phyloP scores from a whole-genome alignment of 805 yeast species.

The Starmerella stellata region DNA sequence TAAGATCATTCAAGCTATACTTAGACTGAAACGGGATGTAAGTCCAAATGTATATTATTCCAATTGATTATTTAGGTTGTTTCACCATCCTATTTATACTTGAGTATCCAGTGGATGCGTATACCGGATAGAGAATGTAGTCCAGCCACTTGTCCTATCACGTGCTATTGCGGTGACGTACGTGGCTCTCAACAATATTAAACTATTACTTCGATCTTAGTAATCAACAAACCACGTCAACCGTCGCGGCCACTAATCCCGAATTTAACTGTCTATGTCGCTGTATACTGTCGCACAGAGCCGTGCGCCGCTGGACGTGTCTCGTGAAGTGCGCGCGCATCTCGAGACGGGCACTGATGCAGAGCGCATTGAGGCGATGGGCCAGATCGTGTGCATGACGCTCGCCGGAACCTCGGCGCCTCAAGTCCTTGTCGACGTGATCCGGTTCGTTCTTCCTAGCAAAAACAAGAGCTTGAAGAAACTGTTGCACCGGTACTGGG shows the following conservation, averaged over 20 bases:
- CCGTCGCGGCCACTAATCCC: not conserved
- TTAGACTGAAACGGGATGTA: too few relatives aligned
- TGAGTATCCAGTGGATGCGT: too few relatives aligned
- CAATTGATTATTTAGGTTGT: too few relatives aligned
- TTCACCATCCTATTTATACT: too few relatives aligned
- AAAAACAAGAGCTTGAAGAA: slow-evolving; percentile 79
- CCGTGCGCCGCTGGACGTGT: slow-evolving; percentile 19
- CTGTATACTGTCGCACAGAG: slow-evolving; percentile 13
- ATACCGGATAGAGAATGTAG: too few relatives aligned
- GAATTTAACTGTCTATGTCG: slow-evolving; percentile 5
- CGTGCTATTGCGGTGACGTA: too few relatives aligned
- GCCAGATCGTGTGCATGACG: slow-evolving; percentile 65
- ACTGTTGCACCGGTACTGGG: slow-evolving; percentile 90
- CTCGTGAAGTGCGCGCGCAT: slow-evolving; percentile 52
- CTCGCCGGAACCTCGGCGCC: slow-evolving; percentile 87
- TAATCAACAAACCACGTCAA: slow-evolving; percentile 8
- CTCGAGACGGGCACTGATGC: slow-evolving; percentile 84
- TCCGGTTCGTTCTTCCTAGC: slow-evolving; percentile 94
- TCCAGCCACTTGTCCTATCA: too few relatives aligned
- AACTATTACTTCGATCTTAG: not conserved
- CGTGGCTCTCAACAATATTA: too few relatives aligned
- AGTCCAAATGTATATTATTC: too few relatives aligned
- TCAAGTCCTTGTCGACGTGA: slow-evolving; percentile 85
- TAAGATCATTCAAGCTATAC: too few relatives aligned
- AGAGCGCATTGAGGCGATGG: slow-evolving; percentile 77